These are phyloP conservation scores for Chlamydomonas sphaeroides DNA, from an alignment of 139 green algal species.

Conservation along the genomic window DNA sequence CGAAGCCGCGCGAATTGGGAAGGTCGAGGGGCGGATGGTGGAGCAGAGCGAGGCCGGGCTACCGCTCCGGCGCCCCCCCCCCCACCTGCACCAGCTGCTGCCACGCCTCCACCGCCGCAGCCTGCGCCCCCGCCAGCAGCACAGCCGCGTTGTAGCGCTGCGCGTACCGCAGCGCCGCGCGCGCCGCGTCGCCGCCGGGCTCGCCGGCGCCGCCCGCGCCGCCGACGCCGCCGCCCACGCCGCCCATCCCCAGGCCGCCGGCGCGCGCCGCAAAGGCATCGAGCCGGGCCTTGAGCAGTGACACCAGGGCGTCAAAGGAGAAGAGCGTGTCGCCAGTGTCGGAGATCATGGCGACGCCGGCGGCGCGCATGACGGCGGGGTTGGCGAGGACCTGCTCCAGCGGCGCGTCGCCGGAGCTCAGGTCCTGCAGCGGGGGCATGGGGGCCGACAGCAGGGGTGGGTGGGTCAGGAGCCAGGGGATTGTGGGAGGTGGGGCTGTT, in stretches of 20 bases:
- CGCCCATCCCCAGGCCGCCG: slow-evolving; percentile 29
- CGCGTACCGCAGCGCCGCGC: slow-evolving; percentile 61
- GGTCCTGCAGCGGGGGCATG: neutral
- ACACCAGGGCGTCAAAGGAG: slow-evolving; percentile 28
- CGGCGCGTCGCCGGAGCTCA: neutral
- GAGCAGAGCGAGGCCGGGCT: too few species aligned
- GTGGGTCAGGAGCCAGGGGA: too few species aligned
- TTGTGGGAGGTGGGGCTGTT: too few species aligned
- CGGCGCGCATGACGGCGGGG: neutral
- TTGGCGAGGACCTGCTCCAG: slow-evolving; percentile 38
- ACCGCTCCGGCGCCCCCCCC: too few species aligned
- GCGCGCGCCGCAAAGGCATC: slow-evolving; percentile 44
- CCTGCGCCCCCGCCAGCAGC: slow-evolving; percentile 60
- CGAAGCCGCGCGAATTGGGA: too few species aligned
- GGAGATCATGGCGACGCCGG: slow-evolving; percentile 29
- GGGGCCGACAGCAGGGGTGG: neutral
- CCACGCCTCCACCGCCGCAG: slow-evolving; percentile 64
- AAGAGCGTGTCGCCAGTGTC: slow-evolving; percentile 54
- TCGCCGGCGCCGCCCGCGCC: slow-evolving; percentile 20
- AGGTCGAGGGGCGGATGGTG: too few species aligned
- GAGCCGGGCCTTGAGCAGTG: slow-evolving; percentile 24
- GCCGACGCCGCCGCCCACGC: slow-evolving; percentile 6
- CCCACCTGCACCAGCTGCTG: slow-evolving; percentile 52
- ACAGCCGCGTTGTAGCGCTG: slow-evolving; percentile 69
- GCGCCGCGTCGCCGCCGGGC: slow-evolving; percentile 55